Base-by-base conservation (phyloP, 2,329 filamentous ascomycete genomes). In the Colletotrichum paranaense region DNA sequence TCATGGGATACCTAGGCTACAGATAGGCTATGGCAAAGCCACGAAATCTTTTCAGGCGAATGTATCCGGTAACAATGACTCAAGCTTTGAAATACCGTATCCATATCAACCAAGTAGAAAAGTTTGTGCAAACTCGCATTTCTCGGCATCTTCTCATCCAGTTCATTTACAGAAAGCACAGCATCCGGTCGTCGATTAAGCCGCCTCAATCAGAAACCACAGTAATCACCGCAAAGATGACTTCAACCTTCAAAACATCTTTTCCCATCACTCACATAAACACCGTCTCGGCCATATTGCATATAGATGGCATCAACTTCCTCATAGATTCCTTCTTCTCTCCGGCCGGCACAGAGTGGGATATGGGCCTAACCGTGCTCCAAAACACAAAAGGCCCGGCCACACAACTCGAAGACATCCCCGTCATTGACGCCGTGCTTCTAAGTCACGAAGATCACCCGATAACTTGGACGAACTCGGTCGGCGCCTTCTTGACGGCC, bases 361-460 rank as follows among this genome's bases (percentile, higher is more conserved):
- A 70, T 12, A 12, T n/a, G 0, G 58, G 53, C n/a, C 16, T 14
- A 9, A 30, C n/a, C 5, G 12, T 79, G 2, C 78, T 86, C 11
- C 80, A 78, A 16, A 80, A 76, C 28, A 76, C 78, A 14, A 78
- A 82, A 35, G 72, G 75, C 1, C 84, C 85, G 0, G 83, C 83
- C 2, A 74, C 87, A 0, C 64, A 74, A 0, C 78, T 87, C 0
- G 74, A 81, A 1, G 67, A 84, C 1, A 79, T 88, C 0, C 86
- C 86, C 0, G 77, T 78, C 11, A 86, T 88, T 73, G 86, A 88
- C 62, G 86, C 82, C n/a, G 79, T 88, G 4, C 80, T 88, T 1
- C 80, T 88, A 9, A 86, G 84, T 76, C 86, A 88, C 70, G 87
- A 88, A 76, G 85, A 88, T 76, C 86, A 88, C 69, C 79, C 80